Evolutionary conservation across 129 eudicot genomes (phyloP), one percentile per base, ranked within the genome.

Genomic region (Calendula officinalis): DNA sequence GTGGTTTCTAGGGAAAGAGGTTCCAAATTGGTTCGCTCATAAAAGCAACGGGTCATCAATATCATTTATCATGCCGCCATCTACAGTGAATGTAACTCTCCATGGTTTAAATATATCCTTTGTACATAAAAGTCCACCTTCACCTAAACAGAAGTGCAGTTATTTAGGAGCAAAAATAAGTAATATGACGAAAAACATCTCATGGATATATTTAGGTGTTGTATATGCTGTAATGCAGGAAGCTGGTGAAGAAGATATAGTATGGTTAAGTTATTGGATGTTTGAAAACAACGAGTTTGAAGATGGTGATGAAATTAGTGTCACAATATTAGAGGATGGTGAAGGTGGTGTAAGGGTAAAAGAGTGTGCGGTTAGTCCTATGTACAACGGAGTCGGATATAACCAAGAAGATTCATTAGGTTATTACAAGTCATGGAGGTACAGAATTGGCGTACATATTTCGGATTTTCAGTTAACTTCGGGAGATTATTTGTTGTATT

Each of bases 21-120:
- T 60, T 60, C 68, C 60, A 22, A 12, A 35, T 8, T 46, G 65
- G 59, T 54, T 73, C 9, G 41, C 42, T 53, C 43, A 32, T 10
- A 54, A 12, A 43, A 35, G 52, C 8, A 3, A 0, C 6, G 57
- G 56, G 41, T 5, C 43, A 0, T 32, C 22, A 5, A 44, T 64
- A 42, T 12, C 3, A 4, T 44, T 64, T 17, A 45, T 22, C 10
- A 36, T 56, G 40, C 57, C 59, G 27, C 36, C 66, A 58, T 44
- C 38, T 12, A 13, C 34, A 56, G 35, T 14, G 12, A 8, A 7
- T 35, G 10, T 6, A 11, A 60, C 61, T 38, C 43, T 73, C 16
- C 59, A 36, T 6, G 77, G 77, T 22, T 7, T 53, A 53, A 53
- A 53, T 33, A 53, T 53, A 53, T 53, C 37, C 59, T 53, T 53